phyloP scores from a whole-genome alignment of 2,329 filamentous ascomycete species.

The Calonectria pteridis region DNA sequence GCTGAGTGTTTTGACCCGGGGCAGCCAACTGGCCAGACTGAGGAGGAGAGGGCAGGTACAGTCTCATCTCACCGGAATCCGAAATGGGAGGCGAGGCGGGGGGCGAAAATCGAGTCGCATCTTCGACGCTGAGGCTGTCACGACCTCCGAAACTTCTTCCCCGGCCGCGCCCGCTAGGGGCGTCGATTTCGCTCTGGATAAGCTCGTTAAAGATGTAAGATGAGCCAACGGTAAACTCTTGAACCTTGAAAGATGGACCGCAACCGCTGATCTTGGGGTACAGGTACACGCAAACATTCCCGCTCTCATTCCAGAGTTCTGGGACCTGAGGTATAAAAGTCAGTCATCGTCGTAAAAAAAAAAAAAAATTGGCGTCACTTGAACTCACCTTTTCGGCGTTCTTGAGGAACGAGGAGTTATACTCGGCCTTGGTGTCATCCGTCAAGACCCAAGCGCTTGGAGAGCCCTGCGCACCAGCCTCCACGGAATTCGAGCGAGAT shows the following conservation, averaged over 20 bases:
- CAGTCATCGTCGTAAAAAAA: slow-evolving; percentile 28
- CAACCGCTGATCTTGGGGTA: slow-evolving; percentile 62
- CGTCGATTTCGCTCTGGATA: slow-evolving; percentile 59
- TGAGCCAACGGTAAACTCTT: slow-evolving; percentile 64
- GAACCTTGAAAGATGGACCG: slow-evolving; percentile 72
- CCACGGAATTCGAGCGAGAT: slow-evolving; percentile 64
- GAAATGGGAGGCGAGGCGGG: slow-evolving; percentile 54
- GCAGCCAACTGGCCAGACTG: slow-evolving; percentile 51
- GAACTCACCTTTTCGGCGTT: slow-evolving; percentile 67
- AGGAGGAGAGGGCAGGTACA: slow-evolving; percentile 66
- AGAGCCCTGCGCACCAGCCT: slow-evolving; percentile 39
- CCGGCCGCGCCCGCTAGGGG: slow-evolving; percentile 48
- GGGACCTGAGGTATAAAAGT: slow-evolving; percentile 61
- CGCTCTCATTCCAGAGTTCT: slow-evolving; percentile 74
- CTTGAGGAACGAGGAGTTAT: slow-evolving; percentile 65
- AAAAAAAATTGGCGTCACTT: neutral
- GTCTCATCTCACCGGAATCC: slow-evolving; percentile 56
- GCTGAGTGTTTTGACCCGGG: slow-evolving; percentile 48
- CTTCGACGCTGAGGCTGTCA: slow-evolving; percentile 62
- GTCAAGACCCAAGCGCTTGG: slow-evolving; percentile 67
- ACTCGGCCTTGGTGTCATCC: slow-evolving; percentile 65
- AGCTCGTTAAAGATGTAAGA: slow-evolving; percentile 68
- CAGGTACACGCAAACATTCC: slow-evolving; percentile 69
- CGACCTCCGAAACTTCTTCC: slow-evolving; percentile 62
- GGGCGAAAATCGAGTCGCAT: slow-evolving; percentile 59